Evolutionary conservation across 108 stramenopile genomes (phyloP).

Genomic region (Nitzschia sp.): DNA sequence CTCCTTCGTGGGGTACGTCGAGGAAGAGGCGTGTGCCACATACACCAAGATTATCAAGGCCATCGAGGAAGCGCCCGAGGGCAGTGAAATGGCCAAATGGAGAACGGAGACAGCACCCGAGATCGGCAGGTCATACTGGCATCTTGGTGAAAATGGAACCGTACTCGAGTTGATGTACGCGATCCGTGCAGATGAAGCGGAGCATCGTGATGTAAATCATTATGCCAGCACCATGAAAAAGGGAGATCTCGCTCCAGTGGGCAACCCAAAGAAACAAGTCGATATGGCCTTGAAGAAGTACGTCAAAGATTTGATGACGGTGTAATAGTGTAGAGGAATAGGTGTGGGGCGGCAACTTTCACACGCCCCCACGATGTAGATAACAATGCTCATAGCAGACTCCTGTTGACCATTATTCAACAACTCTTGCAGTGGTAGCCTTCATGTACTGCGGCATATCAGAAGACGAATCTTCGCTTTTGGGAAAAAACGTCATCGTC

Average conservation of each 20-base stretch:
- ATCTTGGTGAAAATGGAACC: conserved; percentile 85
- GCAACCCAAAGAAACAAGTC: conserved; percentile 69
- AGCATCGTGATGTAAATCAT: conserved; percentile 96
- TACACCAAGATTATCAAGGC: conserved; percentile 91
- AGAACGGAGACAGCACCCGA: conserved; percentile 66
- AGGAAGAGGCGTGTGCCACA: conserved; percentile 89
- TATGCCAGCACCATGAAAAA: conserved; percentile 49
- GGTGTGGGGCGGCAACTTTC: background rate
- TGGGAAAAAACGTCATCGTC: no score
- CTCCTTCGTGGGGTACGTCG: conserved; percentile 97
- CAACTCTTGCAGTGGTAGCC: no score
- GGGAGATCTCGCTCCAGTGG: conserved; percentile 67
- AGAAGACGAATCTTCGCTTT: no score
- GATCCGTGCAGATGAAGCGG: conserved; percentile 92
- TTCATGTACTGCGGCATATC: no score
- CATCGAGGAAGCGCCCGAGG: conserved; percentile 83
- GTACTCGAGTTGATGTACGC: conserved; percentile 91
- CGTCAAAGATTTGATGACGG: conserved; percentile 77
- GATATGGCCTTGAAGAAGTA: conserved; percentile 72
- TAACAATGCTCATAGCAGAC: no score
- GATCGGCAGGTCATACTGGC: conserved; percentile 83
- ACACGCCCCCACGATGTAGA: no score
- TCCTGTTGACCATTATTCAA: no score
- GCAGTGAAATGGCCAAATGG: conserved; percentile 79
- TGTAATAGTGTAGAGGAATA: conserved; percentile 20